These are phyloP conservation scores for Limnanthes douglasii DNA, from an alignment of 345 rosid species.

Conservation along the genomic window DNA sequence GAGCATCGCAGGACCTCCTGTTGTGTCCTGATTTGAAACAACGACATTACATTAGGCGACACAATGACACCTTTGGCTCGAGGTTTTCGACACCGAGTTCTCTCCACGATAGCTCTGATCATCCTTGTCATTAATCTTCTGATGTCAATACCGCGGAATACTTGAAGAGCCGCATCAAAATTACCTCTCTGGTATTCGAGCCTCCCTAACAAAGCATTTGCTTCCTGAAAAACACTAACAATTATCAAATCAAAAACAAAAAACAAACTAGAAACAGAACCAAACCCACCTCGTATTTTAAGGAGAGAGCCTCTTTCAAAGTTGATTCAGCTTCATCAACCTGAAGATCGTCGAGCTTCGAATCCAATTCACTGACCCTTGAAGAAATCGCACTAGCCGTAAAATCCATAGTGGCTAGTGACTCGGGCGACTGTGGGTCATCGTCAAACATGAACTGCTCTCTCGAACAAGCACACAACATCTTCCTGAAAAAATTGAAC, in stretches of 20 bases:
- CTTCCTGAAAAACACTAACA: conserved; percentile 32
- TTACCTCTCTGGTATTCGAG: conserved; percentile 64
- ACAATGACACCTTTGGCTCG: too few species aligned
- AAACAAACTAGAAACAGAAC: not conserved
- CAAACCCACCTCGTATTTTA: conserved; percentile 74
- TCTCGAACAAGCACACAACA: conserved; percentile 98
- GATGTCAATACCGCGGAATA: conserved; percentile 58
- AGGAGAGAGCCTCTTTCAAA: conserved; percentile 88
- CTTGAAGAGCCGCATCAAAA: conserved; percentile 50
- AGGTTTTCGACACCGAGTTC: too few species aligned
- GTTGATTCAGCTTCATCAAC: conserved; percentile 96
- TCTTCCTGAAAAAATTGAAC: too few species aligned
- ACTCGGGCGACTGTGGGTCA: conserved; percentile 76
- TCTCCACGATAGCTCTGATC: too few species aligned
- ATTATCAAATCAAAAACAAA: not conserved
- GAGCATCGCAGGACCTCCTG: too few species aligned
- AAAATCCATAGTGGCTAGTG: conserved; percentile 89
- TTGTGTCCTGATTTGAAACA: too few species aligned
- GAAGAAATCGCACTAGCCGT: conserved; percentile 80
- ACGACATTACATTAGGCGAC: too few species aligned
- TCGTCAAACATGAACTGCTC: conserved; percentile 89
- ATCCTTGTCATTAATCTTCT: conserved; percentile 37
- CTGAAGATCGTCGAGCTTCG: conserved; percentile 60
- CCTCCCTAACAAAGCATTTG: conserved; percentile 63
- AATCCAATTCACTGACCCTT: conserved; percentile 66